Evolutionary conservation across 2,329 filamentous ascomycete species (phyloP).

Genomic region (Stemphylium vesicarium): DNA sequence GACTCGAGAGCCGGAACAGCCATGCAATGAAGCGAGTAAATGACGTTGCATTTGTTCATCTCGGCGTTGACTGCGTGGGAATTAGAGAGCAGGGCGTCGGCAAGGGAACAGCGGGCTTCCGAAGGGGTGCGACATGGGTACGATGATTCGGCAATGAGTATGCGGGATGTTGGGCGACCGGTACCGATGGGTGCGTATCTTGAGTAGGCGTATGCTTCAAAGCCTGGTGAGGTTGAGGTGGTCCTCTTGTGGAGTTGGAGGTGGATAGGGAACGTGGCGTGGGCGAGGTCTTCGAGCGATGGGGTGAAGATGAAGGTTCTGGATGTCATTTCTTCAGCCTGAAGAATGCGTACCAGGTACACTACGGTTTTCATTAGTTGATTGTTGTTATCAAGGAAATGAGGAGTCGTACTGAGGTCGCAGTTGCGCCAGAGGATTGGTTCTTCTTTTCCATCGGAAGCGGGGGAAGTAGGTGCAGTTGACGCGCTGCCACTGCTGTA

Average conservation of each 20-base stretch:
- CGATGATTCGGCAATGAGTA: constrained; percentile 18
- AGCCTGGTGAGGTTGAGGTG: neutral
- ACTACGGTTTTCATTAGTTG: constrained; percentile 13
- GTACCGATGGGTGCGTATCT: constrained; percentile 24
- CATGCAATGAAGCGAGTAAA: constrained; percentile 13
- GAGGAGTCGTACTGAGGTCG: constrained; percentile 19
- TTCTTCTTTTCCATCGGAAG: neutral
- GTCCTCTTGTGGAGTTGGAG: constrained; percentile 17
- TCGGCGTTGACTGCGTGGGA: neutral
- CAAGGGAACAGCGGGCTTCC: constrained; percentile 19
- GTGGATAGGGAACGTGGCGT: constrained; percentile 9
- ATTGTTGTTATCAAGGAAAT: neutral
- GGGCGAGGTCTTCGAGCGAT: constrained; percentile 17
- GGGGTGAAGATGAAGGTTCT: constrained; percentile 20
- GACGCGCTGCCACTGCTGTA: neutral
- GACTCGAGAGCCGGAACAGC: constrained; percentile 1
- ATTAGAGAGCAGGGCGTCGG: constrained; percentile 9
- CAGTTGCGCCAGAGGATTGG: constrained; percentile 24
- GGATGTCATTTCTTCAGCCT: constrained; percentile 12
- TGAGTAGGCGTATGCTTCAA: constrained; percentile 1
- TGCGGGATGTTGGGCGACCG: constrained; percentile 15
- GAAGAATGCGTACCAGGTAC: constrained; percentile 26
- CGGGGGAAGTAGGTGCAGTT: constrained; percentile 1
- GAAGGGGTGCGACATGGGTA: neutral
- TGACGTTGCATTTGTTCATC: constrained; percentile 17